phyloP scores from a whole-genome alignment of 73 alveolate genomes.

The Paramecium octaurelia region DNA sequence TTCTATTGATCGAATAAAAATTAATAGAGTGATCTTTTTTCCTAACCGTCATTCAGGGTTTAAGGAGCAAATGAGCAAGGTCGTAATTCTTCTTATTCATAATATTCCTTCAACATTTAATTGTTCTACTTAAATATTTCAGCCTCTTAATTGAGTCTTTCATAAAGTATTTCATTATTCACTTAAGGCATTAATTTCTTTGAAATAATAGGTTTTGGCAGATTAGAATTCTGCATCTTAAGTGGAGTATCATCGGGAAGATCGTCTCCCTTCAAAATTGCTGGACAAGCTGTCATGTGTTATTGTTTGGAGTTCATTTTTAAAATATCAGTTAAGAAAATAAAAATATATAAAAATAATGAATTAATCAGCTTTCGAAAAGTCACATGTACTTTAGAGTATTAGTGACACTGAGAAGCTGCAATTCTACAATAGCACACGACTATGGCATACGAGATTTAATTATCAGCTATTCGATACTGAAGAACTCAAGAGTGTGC shows the following conservation, averaged over 20 bases:
- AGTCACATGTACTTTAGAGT: not conserved
- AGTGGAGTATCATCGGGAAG: not conserved
- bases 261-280: constrained; percentile 22
- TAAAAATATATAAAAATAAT: not conserved
- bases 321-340: constrained; percentile 16
- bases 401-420: constrained; percentile 3
- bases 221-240: not conserved
- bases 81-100: constrained; percentile 23
- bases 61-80: constrained; percentile 31
- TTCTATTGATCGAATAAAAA: constrained; percentile 35
- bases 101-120: not conserved
- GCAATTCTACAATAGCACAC: not conserved
- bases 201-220: not conserved
- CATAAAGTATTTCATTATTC: not conserved
- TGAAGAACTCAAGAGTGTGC: not conserved
- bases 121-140: constrained; percentile 41
- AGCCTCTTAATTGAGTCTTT: constrained; percentile 30
- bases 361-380: constrained; percentile 7
- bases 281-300: constrained; percentile 39
- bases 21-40: constrained; percentile 37
- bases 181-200: not conserved
- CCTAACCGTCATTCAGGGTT: constrained; percentile 23
- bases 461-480: not conserved
- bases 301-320: constrained; percentile 27
- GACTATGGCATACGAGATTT: constrained; percentile 16